Base-by-base conservation (phyloP, 2,329 filamentous ascomycete species). In the Ilyonectria robusta region DNA sequence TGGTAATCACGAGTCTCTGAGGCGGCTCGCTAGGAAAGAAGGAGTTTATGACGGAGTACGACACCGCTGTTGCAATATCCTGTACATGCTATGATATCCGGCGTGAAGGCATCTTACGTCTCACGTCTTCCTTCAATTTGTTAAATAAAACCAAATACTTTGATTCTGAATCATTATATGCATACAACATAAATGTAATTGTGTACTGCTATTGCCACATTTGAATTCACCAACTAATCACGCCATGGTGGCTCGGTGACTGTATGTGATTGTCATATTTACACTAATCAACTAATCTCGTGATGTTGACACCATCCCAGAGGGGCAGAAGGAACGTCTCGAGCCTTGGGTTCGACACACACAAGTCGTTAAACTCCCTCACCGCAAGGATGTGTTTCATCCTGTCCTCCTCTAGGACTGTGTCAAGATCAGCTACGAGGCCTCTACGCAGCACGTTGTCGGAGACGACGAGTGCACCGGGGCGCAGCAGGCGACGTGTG, bases 381-480 rank as follows among this genome's bases (percentile, higher is more conserved):
- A 83, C 60, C 9, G 76, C 76, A 21, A 72, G 61, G 4, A 81
- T 54, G 10, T 75, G 75, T 6, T 58, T 58, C 15, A 71, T 60
- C 29, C 56, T 59, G 19, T 59, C 53, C n/a, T 69, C 68, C 26
- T 75, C 73, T 11, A 74, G 51, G 69, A 70, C 54, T 47, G 61
- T 59, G 59, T 61, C 63, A 5, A 67, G 60, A 58, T 82, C 80
- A 5, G 84, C 86, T 4, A 88, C 84, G 13, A 86, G 77, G 7
- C 82, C 86, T 7, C 79, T 77, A 3, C 84, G 83, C 29, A 89
- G 80, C 47, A 86, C 81, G 63, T 89, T 89, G 74, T 89, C 87
- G 1, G 84, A 86, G 15, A 88, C 78, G 66, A 89, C 84, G 62
- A 88, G 77, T 0, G 85, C 86, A 8, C 84, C 85, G 9, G 81